Conservation (phyloP, 129 eudicot species). For the Solidago caesia region DNA sequence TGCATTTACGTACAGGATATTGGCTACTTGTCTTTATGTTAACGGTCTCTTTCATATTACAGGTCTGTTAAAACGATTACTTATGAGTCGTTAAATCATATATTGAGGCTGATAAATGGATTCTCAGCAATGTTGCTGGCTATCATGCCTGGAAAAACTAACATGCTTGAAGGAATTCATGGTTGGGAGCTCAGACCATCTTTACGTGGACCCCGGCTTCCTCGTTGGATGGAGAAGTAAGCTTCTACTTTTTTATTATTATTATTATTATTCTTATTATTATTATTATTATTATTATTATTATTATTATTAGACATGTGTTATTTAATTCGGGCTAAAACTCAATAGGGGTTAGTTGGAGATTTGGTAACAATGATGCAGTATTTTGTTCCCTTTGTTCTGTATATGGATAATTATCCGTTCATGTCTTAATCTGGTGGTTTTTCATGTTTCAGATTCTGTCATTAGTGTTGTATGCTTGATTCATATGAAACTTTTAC, state of each 20-base stretch:
- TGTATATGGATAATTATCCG: neutral
- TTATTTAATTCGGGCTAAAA: neutral
- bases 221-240: slow-evolving; percentile 99
- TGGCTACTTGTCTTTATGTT: neutral
- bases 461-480: neutral
- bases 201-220: slow-evolving; percentile 94
- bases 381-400: slow-evolving; percentile 1
- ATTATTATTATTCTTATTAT: no score
- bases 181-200: slow-evolving; percentile 99
- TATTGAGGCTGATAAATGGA: slow-evolving; percentile 86
- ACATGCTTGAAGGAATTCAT: slow-evolving; percentile 93
- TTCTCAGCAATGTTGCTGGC: slow-evolving; percentile 82
- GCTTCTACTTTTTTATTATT: slow-evolving; percentile 17
- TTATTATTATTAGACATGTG: neutral
- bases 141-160: slow-evolving; percentile 80
- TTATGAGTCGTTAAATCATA: slow-evolving; percentile 72
- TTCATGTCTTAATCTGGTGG: neutral
- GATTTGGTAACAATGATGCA: neutral
- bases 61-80: slow-evolving; percentile 96
- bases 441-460: slow-evolving; percentile 2
- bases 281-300: no score
- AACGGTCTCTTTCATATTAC: slow-evolving; percentile 18
- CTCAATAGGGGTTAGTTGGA: neutral
- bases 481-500: neutral
- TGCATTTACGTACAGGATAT: neutral